A percentile compares a stretch with the other conserved stretches of the same genome.
Evolutionary conservation across 2,329 filamentous ascomycete species (phyloP).

Genomic region (Mycosphaerelloides madeirae): DNA sequence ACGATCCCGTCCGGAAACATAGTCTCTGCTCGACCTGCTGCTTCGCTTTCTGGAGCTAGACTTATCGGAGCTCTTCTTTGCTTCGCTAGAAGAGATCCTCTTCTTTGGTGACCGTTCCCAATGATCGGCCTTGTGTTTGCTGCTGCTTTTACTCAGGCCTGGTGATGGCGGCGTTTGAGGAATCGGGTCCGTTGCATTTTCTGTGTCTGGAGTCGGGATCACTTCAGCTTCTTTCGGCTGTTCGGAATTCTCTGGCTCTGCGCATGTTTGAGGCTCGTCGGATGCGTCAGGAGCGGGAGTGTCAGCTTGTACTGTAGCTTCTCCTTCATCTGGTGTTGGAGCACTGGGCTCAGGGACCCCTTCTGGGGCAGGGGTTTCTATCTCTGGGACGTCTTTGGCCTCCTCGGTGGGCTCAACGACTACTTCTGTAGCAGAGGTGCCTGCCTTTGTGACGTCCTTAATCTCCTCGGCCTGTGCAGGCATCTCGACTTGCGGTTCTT

Average conservation of each 20-base stretch:
- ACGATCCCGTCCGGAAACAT: constrained; percentile 9
- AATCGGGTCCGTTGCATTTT: not conserved
- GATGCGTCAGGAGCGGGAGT: not conserved
- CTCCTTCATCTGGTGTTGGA: not conserved
- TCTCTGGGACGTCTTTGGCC: not conserved
- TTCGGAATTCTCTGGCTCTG: no score
- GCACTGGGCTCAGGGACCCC: not conserved
- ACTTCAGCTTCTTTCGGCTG: not conserved
- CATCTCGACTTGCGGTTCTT: not conserved
- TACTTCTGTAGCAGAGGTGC: not conserved
- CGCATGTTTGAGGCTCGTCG: not conserved
- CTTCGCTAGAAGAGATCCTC: constrained; percentile 11
- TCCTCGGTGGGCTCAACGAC: not conserved
- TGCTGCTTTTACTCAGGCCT: constrained; percentile 17
- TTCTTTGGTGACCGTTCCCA: constrained; percentile 21
- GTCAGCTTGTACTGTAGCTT: not conserved
- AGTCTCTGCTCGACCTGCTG: constrained; percentile 8
- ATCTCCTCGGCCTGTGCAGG: no score
- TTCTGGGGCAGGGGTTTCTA: not conserved
- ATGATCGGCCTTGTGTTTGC: constrained; percentile 18
- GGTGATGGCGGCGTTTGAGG: constrained; percentile 20
- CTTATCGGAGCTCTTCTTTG: constrained; percentile 14
- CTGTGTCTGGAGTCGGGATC: not conserved
- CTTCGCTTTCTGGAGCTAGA: constrained; percentile 19
- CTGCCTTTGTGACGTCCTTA: no score